Base-by-base conservation (phyloP, 2,329 filamentous ascomycete genomes). In the Alternaria dauci region DNA sequence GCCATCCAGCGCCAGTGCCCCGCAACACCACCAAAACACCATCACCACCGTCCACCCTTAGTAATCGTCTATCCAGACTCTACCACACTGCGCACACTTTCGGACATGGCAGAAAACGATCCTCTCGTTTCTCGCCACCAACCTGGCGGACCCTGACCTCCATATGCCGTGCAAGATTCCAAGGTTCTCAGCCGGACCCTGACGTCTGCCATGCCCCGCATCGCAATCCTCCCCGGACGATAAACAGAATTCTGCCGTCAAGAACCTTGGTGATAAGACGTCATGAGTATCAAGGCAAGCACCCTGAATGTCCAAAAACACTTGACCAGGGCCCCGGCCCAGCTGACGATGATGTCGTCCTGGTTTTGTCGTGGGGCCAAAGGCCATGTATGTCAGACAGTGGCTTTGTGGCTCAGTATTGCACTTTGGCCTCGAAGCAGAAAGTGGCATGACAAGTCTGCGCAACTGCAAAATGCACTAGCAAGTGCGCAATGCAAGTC, bases 141-240 rank as follows among this genome's bases (percentile, higher is more conserved):
- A 44, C 38, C 28, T 43, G 41, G 23, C 34, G 34, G 41, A 44
- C 38, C 38, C 51, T 44, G 51, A 53, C 51, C 8, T 26, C 46
- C 46, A 20, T 50, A 30, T 26, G 32, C 36, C 30, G 26, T 50
- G 46, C n/a, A 20, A 50, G 46, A 38, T 36, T 50, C 26, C 52
- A 56, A 59, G 44, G 34, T 57, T 39, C 9, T 20, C 28, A n/a
- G 28, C 30, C 30, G 36, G 34, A 57, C 61, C 58, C 51, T 60
- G 52, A 57, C 57, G 48, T 50, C 56, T 59, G 52, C 57, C 61
- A 39, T 58, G 61, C 61, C 57, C 58, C 61, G 57, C 60, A 56
- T 39, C 34, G 42, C 51, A 52, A 53, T 51, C 55, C 42, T 48
- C 34, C 42, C 38, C 36, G 34, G 48, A 30, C 18, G 18, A 42